phyloP scores from a whole-genome alignment of 192 early-diverging fungal species.

The Backusella psychrophila region DNA sequence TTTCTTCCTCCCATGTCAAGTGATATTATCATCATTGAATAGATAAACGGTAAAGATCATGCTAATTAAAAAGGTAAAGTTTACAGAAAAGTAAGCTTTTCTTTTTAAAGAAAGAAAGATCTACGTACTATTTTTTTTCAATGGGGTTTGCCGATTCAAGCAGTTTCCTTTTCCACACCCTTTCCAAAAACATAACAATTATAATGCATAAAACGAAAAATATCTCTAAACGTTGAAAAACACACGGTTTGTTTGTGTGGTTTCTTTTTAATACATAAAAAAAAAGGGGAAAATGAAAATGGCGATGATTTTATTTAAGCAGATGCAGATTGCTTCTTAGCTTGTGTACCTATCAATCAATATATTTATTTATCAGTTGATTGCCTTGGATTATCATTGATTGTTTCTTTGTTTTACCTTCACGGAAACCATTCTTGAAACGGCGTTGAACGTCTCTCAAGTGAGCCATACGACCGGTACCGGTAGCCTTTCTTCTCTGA shows the following conservation, averaged over 20 bases:
- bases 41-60: no score
- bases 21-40: no score
- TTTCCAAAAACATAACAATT: not conserved
- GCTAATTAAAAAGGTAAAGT: no score
- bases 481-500: conserved; percentile 98
- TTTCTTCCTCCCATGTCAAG: no score
- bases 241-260: not conserved
- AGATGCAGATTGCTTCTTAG: conserved; percentile 18
- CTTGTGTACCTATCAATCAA: conserved; percentile 19
- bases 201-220: not conserved
- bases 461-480: conserved; percentile 97
- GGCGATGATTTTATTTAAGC: conserved; percentile 11
- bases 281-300: not conserved
- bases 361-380: not conserved
- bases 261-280: not conserved
- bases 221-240: not conserved
- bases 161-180: not conserved
- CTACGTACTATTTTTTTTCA: not conserved
- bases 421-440: conserved; percentile 99
- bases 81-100: no score
- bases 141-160: not conserved
- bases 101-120: not conserved
- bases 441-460: conserved; percentile 89
- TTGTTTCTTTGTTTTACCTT: conserved; percentile 45
- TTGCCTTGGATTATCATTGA: not conserved